phyloP scores from a whole-genome alignment of 345 rosid species.

The Limnanthes douglasii region DNA sequence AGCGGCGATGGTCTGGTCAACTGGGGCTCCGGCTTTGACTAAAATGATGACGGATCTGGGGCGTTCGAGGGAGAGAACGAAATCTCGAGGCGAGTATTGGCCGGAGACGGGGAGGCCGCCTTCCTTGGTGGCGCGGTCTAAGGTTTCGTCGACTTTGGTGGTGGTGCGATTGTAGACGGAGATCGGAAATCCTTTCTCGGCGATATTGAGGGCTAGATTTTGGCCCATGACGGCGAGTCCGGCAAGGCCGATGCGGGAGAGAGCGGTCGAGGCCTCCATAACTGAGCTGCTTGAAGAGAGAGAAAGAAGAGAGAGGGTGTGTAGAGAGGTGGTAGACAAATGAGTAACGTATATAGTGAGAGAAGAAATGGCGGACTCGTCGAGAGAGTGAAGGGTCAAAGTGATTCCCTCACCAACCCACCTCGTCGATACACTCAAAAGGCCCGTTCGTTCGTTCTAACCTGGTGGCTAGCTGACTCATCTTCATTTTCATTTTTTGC shows the following conservation, averaged over 20 bases:
- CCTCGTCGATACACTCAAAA: too few relatives aligned
- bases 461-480: too few relatives aligned
- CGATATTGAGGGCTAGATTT: conserved; percentile 82
- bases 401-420: too few relatives aligned
- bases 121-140: conserved; percentile 49
- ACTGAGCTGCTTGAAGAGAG: background rate
- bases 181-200: conserved; percentile 90
- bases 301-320: conserved; percentile 1
- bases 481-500: too few relatives aligned
- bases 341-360: conserved; percentile 8
- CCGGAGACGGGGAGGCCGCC: conserved; percentile 73
- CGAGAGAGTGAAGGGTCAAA: conserved; percentile 46
- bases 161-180: conserved; percentile 87
- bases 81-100: conserved; percentile 64
- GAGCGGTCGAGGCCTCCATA: conserved; percentile 49
- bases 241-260: conserved; percentile 80
- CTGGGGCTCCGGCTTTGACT: conserved; percentile 90
- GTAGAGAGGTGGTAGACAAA: background rate
- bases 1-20: conserved; percentile 79
- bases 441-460: too few relatives aligned
- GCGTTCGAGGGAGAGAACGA: conserved; percentile 70
- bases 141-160: conserved; percentile 83
- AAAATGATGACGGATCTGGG: conserved; percentile 93
- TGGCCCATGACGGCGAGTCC: conserved; percentile 99
- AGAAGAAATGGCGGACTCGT: conserved; percentile 39